Percentiles rank a stretch among this genome's conserved stretches.
Evolutionary conservation across 2,329 filamentous ascomycete species (phyloP).

Genomic region (Tolypocladium ophioglossoides): DNA sequence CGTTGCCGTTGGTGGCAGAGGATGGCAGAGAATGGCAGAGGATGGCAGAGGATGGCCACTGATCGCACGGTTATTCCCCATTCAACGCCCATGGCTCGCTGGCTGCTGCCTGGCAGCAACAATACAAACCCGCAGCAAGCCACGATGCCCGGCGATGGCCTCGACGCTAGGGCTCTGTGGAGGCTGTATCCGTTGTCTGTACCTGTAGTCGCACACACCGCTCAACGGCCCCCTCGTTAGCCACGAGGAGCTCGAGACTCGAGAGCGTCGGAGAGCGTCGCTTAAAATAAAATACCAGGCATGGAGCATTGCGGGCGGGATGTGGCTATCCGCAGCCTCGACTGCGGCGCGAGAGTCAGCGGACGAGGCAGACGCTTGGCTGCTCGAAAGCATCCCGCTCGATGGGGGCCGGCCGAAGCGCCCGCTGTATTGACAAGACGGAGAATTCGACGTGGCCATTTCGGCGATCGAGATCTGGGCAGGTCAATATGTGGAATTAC

Average conservation of each 20-base stretch:
- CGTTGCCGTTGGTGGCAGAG: background rate
- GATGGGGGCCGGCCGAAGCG: background rate
- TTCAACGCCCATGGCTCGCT: background rate
- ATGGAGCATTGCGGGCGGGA: background rate
- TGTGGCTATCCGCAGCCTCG: background rate
- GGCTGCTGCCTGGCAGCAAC: background rate
- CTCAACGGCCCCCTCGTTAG: background rate
- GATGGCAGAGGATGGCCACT: too few species aligned
- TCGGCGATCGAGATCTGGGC: background rate
- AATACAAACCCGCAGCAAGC: background rate
- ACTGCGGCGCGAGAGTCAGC: too few species aligned
- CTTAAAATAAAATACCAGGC: background rate
- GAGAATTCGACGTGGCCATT: too few species aligned
- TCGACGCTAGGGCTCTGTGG: background rate
- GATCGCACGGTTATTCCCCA: background rate
- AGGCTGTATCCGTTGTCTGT: too few species aligned
- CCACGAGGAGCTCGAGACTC: background rate
- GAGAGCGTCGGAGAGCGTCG: too few species aligned
- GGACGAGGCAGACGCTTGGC: background rate
- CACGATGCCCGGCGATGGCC: background rate
- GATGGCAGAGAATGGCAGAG: too few species aligned
- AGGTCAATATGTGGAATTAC: too few species aligned
- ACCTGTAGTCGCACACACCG: background rate
- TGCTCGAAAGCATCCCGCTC: background rate
- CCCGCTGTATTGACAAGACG: too few species aligned